These are phyloP conservation scores for Apophysomyces ossiformis DNA, from an alignment of 371 early-diverging fungal species.

Conservation along the genomic window DNA sequence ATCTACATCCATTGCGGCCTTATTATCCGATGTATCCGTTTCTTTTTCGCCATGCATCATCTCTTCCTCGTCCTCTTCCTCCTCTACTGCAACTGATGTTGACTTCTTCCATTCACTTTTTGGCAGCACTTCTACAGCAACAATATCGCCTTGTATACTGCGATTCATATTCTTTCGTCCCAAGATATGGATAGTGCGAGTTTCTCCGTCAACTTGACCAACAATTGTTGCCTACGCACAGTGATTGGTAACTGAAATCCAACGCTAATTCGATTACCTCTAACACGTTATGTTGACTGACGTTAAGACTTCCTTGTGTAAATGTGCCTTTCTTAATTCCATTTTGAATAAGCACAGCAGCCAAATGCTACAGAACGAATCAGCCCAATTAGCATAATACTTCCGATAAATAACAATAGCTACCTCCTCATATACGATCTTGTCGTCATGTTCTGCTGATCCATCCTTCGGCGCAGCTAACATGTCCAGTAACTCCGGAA, in stretches of 20 bases:
- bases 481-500: constrained; percentile 90
- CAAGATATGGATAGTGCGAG: constrained; percentile 73
- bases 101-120: constrained; percentile 80
- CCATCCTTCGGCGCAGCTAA: constrained; percentile 66
- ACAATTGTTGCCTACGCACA: constrained; percentile 70
- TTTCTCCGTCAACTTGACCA: constrained; percentile 76
- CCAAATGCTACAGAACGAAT: constrained; percentile 60
- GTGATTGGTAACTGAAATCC: not conserved
- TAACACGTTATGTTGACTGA: constrained; percentile 85
- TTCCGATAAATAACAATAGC: constrained; percentile 11
- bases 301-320: constrained; percentile 81
- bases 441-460: constrained; percentile 41
- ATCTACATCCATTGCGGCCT: constrained; percentile 26
- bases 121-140: constrained; percentile 90
- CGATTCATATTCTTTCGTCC: constrained; percentile 91
- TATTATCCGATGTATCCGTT: constrained; percentile 30
- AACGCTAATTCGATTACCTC: constrained; percentile 55
- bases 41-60: constrained; percentile 51
- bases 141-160: constrained; percentile 89
- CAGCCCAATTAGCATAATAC: not conserved
- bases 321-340: constrained; percentile 85
- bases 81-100: constrained; percentile 75
- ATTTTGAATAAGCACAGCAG: constrained; percentile 74
- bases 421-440: constrained; percentile 62
- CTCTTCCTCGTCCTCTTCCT: constrained; percentile 59